Conservation (phyloP, 108 stramenopile species). For the Nitzschia sp. region DNA sequence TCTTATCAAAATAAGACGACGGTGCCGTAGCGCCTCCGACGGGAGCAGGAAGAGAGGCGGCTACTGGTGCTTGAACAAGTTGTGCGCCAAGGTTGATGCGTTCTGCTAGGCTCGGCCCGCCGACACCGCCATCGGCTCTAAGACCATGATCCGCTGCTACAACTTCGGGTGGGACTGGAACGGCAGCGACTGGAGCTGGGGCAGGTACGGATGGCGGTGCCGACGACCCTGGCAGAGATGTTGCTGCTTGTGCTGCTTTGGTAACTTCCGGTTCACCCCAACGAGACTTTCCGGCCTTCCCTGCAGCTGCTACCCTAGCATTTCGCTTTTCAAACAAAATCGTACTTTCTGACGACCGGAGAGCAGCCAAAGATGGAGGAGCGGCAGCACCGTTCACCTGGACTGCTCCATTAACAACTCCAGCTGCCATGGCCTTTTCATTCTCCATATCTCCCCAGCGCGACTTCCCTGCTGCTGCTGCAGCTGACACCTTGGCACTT, state of each 20-base stretch:
- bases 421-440: slow-evolving; percentile 22
- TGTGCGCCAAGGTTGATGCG: slow-evolving; percentile 49
- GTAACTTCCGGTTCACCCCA: slow-evolving; percentile 61
- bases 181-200: neutral
- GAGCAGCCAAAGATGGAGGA: neutral
- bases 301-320: slow-evolving; percentile 45
- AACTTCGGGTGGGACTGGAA: slow-evolving; percentile 30
- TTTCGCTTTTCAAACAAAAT: slow-evolving; percentile 35
- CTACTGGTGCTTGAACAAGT: slow-evolving; percentile 4
- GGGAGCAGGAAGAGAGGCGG: slow-evolving; percentile 1
- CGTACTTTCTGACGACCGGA: neutral
- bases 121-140: slow-evolving; percentile 59
- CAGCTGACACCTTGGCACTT: slow-evolving; percentile 62
- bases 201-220: neutral
- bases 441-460: slow-evolving; percentile 79
- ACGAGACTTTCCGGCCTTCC: slow-evolving; percentile 61
- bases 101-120: slow-evolving; percentile 54
- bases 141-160: slow-evolving; percentile 63
- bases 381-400: slow-evolving; percentile 1
- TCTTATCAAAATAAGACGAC: slow-evolving; percentile 15
- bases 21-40: neutral
- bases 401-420: neutral
- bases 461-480: slow-evolving; percentile 71
- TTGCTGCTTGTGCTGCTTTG: slow-evolving; percentile 25
- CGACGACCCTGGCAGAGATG: slow-evolving; percentile 6